Evolutionary conservation across 1,284 basidiomycete species (phyloP), one percentile per base, ranked within the genome.

Genomic region (Filobasidium uniguttulatum): DNA sequence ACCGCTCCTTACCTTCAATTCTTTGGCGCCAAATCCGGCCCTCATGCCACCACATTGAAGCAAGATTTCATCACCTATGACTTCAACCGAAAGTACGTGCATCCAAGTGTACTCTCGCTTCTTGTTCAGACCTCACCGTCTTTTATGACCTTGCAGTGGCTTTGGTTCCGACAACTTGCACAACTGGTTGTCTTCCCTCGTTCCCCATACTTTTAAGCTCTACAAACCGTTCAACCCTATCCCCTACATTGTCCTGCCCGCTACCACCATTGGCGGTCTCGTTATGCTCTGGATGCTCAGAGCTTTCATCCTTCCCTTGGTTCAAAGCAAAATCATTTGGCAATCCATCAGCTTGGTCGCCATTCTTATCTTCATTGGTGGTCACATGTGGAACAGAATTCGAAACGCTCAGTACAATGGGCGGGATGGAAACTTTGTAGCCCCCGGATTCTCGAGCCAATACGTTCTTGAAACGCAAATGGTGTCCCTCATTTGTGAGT

Each of bases 341-440:
- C 74, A 79, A 10, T 61, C 73, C 10, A 69, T 71, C 41, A 80
- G 76, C 23, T 70, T 89, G 48, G 56, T 81, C 50, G 75, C 77
- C 5, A 81, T 81, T 33, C 75, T 91, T 29, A 70, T 86, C 59
- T 90, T 93, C 81, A 91, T 81, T 9, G 80, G 81, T 7, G 90
- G 90, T 3, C 85, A 83, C 73, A 98, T 99, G 94, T 99, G 94
- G 74, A 88, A 86, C 59, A 82, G 82, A 56, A 99, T 99, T 61
- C 81, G 93, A 56, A 76, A 76, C 44, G 78, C 79, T 50, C 90
- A 90, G 2, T 88, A 79, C 61, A 57, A 59, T 10, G 62, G 60
- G 3, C 59, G 57, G 0, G 58, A 65, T 26, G 73, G 80, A 69
- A 62, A 79, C 23, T 57, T 81, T 82, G 83, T 96, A 62, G 85